phyloP scores from a whole-genome alignment of 1,284 basidiomycete species.

The Leccinum fallax region DNA sequence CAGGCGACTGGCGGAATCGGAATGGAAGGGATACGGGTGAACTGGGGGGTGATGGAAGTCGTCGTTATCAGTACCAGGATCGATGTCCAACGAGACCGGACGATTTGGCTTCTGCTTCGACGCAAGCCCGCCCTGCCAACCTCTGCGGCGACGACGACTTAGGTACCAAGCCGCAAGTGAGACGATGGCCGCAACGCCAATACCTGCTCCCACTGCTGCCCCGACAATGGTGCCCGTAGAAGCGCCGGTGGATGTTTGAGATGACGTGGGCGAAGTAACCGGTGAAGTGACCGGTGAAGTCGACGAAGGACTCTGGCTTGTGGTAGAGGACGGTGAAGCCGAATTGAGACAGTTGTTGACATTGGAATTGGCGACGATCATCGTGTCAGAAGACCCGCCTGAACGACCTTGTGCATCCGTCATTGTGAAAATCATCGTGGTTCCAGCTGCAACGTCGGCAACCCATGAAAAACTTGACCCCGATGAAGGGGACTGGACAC shows the following conservation, averaged over 20 bases:
- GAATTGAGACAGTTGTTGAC: constrained; percentile 54
- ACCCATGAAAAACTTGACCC: constrained; percentile 55
- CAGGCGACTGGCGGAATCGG: constrained; percentile 23
- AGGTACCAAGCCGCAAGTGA: constrained; percentile 47
- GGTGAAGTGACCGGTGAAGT: constrained; percentile 37
- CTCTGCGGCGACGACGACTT: constrained; percentile 40
- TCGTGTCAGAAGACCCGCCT: constrained; percentile 60
- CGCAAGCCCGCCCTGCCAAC: constrained; percentile 22
- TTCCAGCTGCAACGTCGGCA: constrained; percentile 59
- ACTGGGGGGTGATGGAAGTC: constrained; percentile 25
- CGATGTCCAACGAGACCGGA: constrained; percentile 34
- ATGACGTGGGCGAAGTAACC: constrained; percentile 32
- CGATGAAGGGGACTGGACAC: constrained; percentile 48
- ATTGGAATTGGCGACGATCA: constrained; percentile 50
- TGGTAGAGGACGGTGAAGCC: constrained; percentile 54
- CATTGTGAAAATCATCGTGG: constrained; percentile 62
- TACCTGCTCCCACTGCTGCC: constrained; percentile 56
- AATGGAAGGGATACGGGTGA: constrained; percentile 35
- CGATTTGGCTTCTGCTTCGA: constrained; percentile 28
- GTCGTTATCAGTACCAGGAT: constrained; percentile 20
- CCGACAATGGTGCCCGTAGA: constrained; percentile 56
- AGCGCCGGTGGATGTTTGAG: constrained; percentile 26
- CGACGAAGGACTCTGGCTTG: constrained; percentile 26
- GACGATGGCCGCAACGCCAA: constrained; percentile 53
- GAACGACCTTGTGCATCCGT: constrained; percentile 55